phyloP scores from a whole-genome alignment of 2,329 filamentous ascomycete species.

The Penicillium expansum region DNA sequence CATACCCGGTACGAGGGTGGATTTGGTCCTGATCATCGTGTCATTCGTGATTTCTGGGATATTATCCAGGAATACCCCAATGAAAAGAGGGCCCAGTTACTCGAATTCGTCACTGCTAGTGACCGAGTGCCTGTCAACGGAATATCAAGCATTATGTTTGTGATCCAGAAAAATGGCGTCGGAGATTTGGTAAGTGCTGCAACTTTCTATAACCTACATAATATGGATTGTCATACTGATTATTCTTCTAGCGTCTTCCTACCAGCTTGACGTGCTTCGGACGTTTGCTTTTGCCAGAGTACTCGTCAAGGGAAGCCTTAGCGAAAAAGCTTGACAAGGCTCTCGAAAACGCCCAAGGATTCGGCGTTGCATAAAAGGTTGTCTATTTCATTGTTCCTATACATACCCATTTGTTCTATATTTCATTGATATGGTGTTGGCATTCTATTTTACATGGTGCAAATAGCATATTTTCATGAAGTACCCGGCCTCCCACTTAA shows the following conservation, averaged over 20 bases:
- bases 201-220: neutral
- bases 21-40: slow-evolving; percentile 67
- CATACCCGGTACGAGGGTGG: slow-evolving; percentile 75
- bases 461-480: slow-evolving; percentile 2
- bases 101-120: slow-evolving; percentile 94
- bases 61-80: slow-evolving; percentile 65
- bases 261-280: slow-evolving; percentile 94
- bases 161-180: slow-evolving; percentile 73
- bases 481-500: neutral
- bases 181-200: slow-evolving; percentile 49
- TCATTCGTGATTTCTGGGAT: slow-evolving; percentile 79
- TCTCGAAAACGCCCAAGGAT: slow-evolving; percentile 82
- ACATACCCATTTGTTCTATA: slow-evolving; percentile 20
- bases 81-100: slow-evolving; percentile 68
- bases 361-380: slow-evolving; percentile 67
- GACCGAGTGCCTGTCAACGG: slow-evolving; percentile 88
- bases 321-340: slow-evolving; percentile 76
- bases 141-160: slow-evolving; percentile 75
- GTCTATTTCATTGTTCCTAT: slow-evolving; percentile 1
- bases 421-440: neutral
- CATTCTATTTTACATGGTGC: neutral
- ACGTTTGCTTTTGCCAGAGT: slow-evolving; percentile 80
- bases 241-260: slow-evolving; percentile 56
- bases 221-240: slow-evolving; percentile 6
- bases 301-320: slow-evolving; percentile 67